These are phyloP conservation scores for Aspergillus funiculosus DNA, from an alignment of 495 filamentous ascomycete genomes.

Conservation along the genomic window DNA sequence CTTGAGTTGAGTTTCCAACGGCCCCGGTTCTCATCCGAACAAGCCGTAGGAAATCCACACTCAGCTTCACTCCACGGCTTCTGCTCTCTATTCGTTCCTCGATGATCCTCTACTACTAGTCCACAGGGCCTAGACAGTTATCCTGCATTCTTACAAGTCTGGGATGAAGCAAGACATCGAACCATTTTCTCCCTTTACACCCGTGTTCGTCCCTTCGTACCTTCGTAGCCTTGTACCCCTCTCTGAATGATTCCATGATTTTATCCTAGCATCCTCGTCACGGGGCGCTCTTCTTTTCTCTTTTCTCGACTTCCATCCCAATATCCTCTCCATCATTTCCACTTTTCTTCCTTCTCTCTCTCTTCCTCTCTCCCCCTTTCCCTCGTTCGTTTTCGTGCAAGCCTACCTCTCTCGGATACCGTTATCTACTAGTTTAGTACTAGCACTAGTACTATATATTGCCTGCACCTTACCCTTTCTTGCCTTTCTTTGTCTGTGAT, in stretches of 20 bases:
- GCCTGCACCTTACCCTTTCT: not conserved
- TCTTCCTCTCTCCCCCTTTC: conserved; percentile 2
- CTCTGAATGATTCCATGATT: conserved; percentile 14
- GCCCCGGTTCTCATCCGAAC: too few relatives aligned
- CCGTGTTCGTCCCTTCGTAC: too few relatives aligned
- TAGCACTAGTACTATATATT: not conserved
- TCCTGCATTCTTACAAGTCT: not conserved
- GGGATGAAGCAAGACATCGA: not conserved
- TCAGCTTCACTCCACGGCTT: not conserved
- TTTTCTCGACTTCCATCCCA: conserved; percentile 9
- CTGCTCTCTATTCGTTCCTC: not conserved
- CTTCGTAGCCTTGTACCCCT: conserved; percentile 11
- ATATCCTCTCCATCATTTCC: conserved; percentile 13
- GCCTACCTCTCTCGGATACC: too few relatives aligned
- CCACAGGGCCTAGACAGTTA: conserved; percentile 1
- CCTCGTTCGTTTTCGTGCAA: too few relatives aligned
- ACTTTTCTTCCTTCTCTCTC: conserved; percentile 12
- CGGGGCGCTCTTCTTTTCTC: conserved; percentile 3
- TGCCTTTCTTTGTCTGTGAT: not conserved
- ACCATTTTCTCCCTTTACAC: conserved; percentile 1
- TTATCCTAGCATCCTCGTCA: conserved; percentile 13
- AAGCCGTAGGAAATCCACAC: not conserved
- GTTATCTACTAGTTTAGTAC: too few relatives aligned
- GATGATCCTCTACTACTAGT: conserved; percentile 9
- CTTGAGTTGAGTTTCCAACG: too few relatives aligned